Base-by-base conservation (phyloP, 2,329 filamentous ascomycete species). In the Teratosphaeria destructans region DNA sequence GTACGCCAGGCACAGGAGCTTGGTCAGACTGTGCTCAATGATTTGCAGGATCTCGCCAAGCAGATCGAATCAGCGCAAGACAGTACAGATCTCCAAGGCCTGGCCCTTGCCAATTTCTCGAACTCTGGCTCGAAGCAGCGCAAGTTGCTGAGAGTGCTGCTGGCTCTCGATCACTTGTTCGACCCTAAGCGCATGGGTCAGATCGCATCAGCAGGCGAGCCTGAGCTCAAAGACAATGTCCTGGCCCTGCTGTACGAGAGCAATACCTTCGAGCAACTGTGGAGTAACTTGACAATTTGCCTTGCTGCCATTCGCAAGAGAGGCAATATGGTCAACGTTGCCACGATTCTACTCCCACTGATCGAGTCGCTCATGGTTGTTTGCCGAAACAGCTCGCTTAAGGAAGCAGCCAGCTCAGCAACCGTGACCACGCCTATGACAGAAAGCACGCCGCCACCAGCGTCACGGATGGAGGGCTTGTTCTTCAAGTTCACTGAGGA, bases 401-500 rank as follows among this genome's bases (percentile, higher is more conserved):
- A 86, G 69, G 89, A 94, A 62, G 77, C 84, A 29, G 75, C 81
- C 1, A 66, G 81, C 5, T 66, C 71, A 27, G 66, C 71, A 32
- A 82, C 89, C 72, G 79, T 86, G 14, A 55, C 64, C n/a, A 62
- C 65, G 27, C 63, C 65, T 8, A 52, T 60, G n/a, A 64, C 66
- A n/a, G 85, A 88, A 26, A 95, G 88, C 66, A 89, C 90, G 60
- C 81, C 86, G 37, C 88, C 90, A 1, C 88, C 90, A 1, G 90
- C 95, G 70, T 85, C 84, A 55, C 85, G 85, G 58, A 93, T 96
- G 78, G 91, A 95, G 65, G 89, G 82, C 57, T 78, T 99, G 32
- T 99, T 99, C 83, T 99, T 97, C 79, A 90, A 83, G 55, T 99
- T 99, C 72, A 99, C 94, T 0, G 94, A 97, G 72, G 92, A 96